Conservation (phyloP, 2,329 filamentous ascomycete genomes). For the Paecilomyces sp. region DNA sequence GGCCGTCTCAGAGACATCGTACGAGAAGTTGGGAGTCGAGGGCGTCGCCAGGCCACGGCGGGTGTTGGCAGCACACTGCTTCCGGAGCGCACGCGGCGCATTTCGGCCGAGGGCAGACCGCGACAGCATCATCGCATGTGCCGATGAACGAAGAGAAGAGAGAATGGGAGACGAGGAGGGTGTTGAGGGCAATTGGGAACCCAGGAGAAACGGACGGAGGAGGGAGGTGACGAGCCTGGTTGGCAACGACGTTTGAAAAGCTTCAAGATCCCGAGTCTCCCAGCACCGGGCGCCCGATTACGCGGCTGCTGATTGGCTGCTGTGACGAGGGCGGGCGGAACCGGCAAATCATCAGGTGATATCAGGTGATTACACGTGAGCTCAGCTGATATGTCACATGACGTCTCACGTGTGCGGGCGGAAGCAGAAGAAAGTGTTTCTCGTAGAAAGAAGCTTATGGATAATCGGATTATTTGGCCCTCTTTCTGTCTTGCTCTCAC, state of each 20-base stretch:
- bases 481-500: no score
- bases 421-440: neutral
- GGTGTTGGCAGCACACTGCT: conserved; percentile 49
- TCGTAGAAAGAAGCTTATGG: conserved; percentile 3
- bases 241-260: conserved; percentile 31
- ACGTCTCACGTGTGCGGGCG: conserved; percentile 1
- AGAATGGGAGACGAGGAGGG: conserved; percentile 22
- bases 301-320: conserved; percentile 30
- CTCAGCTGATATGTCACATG: conserved; percentile 9
- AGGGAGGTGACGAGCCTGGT: conserved; percentile 18
- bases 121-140: conserved; percentile 59
- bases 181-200: conserved; percentile 27
- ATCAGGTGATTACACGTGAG: neutral
- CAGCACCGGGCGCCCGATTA: conserved; percentile 20
- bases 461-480: neutral
- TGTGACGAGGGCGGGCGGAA: conserved; percentile 33
- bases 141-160: conserved; percentile 37
- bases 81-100: conserved; percentile 56
- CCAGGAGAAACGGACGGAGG: conserved; percentile 14
- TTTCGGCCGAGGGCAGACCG: conserved; percentile 58
- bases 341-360: conserved; percentile 23
- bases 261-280: conserved; percentile 33
- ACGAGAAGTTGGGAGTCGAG: conserved; percentile 71
- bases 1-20: conserved; percentile 76
- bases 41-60: conserved; percentile 58